Evolutionary conservation across 2,329 filamentous ascomycete species (phyloP), one percentile per base, ranked within the genome.

Genomic region (Colletotrichum spinosum): DNA sequence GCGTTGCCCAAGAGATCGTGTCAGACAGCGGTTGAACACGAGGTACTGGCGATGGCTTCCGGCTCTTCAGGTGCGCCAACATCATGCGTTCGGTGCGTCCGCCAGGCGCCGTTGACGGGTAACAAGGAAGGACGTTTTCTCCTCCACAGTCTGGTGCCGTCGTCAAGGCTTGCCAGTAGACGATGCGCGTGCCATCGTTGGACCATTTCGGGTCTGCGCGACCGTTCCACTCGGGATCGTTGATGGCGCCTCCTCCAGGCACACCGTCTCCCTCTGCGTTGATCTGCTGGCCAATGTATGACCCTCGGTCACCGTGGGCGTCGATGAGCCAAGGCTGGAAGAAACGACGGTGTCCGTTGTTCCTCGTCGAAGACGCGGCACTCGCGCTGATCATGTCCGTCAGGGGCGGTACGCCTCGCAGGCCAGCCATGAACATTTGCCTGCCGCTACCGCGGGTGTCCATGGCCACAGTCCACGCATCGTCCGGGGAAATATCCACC

Each of bases 201-300:
- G 76, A 78, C 56, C 72, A 80, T 7, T 69, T 72, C 2, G 78
- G 81, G 64, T 82, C 80, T 7, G 80, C 81, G 4, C 70, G 70
- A 4, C 73, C 79, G 63, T 82, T 82, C 80, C 81, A 82, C 9
- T 79, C 73, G 0, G 80, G 76, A 52, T 81, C 78, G 53, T 79
- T 77, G 12, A 79, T 59, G 37, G 67, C 74, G 0, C 77, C 78
- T 8, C 61, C 66, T 5, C 65, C 74, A 0, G 55, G 60, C 2
- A 55, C 8, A 4, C 70, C 72, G 46, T 74, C 69, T 5, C 74
- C 73, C 2, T 65, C 77, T 0, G 67, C 73, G 53, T 82, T 81
- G 65, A 81, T 65, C 50, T 71, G 70, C 64, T 79, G 78, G 7
- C 80, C 80, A 53, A 76, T 79, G 68, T 82, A 82, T 0, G 68